Evolutionary conservation across 805 yeast species (phyloP), one percentile per base, ranked within the genome.

Genomic region (Candida germanica): DNA sequence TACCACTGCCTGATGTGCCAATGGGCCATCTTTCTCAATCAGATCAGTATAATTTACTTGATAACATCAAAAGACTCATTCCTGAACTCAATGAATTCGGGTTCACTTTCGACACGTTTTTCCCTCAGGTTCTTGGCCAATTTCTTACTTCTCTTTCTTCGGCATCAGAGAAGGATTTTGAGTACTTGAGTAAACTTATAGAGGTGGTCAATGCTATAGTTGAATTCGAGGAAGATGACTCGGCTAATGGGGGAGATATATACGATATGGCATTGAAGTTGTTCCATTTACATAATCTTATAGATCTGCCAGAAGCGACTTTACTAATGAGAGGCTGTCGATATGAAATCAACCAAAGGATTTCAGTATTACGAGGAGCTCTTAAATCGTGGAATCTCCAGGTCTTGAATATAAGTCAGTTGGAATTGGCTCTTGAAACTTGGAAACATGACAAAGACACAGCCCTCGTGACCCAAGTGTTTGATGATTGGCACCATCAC

Each of bases 271-370:
- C 65, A 9, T 26, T 38, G 11, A 33, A 49, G 14, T 46, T 64
- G 20, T 50, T 46, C 29, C 36, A 39, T 3, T 43, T 56, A 5
- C 66, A 61, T 42, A 38, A 43, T 16, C 33, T 41, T n/a, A 20
- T 28, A 6, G 29, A 32, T 2, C 10, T 14, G 3, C 10, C 10
- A 18, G 23, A 8, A 3, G 41, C 50, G 21, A 55, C 68, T 0
- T 34, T 63, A 7, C 40, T 64, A 29, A 65, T 65, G 70, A 44
- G 60, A 29, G 41, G 49, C 6, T 51, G 66, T 6, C 37, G 50
- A 2, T 25, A 31, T 15, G 58, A 55, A 29, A 48, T 37, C 20
- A 37, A 33, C 12, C 25, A 35, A 10, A 31, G 36, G 3, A 3
- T 9, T 14, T 8, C 29, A 7, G 26, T 40, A 2, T 39, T 42